Base-by-base conservation (phyloP, 78 protist species). In the Ministeria vibrans region DNA sequence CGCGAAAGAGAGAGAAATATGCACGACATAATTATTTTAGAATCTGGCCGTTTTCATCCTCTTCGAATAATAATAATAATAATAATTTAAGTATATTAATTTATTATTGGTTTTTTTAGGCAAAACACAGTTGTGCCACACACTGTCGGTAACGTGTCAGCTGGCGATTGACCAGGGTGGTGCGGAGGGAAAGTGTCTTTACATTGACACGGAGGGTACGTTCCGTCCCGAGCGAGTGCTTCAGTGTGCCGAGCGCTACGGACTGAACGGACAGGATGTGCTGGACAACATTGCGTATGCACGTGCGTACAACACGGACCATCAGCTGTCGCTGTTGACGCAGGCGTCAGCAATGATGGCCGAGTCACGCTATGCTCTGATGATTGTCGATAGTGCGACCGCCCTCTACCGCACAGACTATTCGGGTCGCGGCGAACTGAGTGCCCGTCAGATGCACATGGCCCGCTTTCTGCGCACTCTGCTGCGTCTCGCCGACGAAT, bases 201-300 rank as follows among this genome's bases (percentile, higher is more conserved):
- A 95, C 77, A 93, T 98, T 42, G 99, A 98, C 79, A 97, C 99
- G 0, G 99, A 98, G 70, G 99, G 99, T n/a, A 97, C 99, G 1
- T 98, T 98, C 86, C 91, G 99, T 13, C 99, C 99, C 20, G 97
- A 97, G 78, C 79, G 99, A 15, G 81, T 97, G 25, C 44, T 92
- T 5, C 90, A 87, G 41, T 91, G 93, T 30, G 99, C 99, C 0
- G 96, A 92, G 74, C 87, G 94, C 20, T 92, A 78, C 68, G 94
- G 92, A 23, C 83, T 95, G 39, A 27, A 61, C 41, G 93, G 92
- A 46, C 78, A 89, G 39, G 98, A 92, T 45, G 99, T 95, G 36
- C 88, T 97, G 7, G 99, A 97, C 79, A 98, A 98, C 78, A 92
- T 98, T 27, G 87, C 98, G 13, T 95, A 92, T 72, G 99, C 99